A percentile compares a stretch with the other conserved stretches of the same genome.
phyloP scores from a whole-genome alignment of 495 filamentous ascomycete species.

The Xylaria castorea region DNA sequence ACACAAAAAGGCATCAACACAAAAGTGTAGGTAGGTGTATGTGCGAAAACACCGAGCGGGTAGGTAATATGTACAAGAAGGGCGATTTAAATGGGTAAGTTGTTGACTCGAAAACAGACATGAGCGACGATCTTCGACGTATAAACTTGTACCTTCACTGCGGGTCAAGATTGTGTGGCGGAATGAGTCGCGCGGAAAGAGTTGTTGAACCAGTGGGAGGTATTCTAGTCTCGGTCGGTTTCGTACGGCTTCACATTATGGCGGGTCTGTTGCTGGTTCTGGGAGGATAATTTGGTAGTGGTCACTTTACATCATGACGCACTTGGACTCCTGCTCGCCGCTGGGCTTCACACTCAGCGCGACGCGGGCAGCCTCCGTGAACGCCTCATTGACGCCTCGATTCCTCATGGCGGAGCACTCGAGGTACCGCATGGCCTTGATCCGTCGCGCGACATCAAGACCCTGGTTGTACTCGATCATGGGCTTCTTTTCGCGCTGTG shows the following conservation, averaged over 20 bases:
- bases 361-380: constrained; percentile 97
- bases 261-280: constrained; percentile 32
- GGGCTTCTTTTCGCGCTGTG: constrained; percentile 65
- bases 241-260: constrained; percentile 32
- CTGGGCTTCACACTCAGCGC: constrained; percentile 89
- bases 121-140: constrained; percentile 1
- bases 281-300: constrained; percentile 26
- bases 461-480: constrained; percentile 94
- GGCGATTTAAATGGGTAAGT: constrained; percentile 10
- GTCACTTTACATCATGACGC: constrained; percentile 59
- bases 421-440: constrained; percentile 89
- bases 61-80: constrained; percentile 28
- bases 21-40: constrained; percentile 5
- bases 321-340: constrained; percentile 73
- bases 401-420: constrained; percentile 99
- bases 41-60: constrained; percentile 23
- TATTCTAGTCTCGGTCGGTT: constrained; percentile 5
- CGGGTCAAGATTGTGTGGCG: not conserved
- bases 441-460: constrained; percentile 88
- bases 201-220: not conserved
- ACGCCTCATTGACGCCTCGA: constrained; percentile 95
- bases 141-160: not conserved
- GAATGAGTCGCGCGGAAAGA: not conserved
- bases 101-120: not conserved
- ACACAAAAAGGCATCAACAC: not conserved